Evolutionary conservation across 192 early-diverging fungal species (phyloP).

Genomic region (Umbelopsis vinacea): DNA sequence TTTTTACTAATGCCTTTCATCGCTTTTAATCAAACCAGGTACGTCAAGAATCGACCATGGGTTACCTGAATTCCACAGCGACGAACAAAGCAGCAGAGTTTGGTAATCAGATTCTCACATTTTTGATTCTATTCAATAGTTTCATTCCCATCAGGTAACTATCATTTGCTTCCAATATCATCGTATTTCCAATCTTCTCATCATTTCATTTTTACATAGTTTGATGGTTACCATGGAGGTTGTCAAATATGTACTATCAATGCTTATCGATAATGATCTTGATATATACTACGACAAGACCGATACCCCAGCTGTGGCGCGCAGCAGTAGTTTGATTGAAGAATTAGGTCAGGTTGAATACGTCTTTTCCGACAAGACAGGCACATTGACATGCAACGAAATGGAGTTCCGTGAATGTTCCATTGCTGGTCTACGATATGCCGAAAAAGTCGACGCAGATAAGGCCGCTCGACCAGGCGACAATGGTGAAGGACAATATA

Average conservation of each 20-base stretch:
- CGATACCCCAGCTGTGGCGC: slow-evolving; percentile 90
- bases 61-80: slow-evolving; percentile 47
- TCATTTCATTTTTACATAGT: slow-evolving; percentile 53
- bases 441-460: slow-evolving; percentile 88
- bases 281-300: slow-evolving; percentile 96
- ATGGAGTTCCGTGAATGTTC: slow-evolving; percentile 91
- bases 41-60: slow-evolving; percentile 4
- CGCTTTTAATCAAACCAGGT: background rate
- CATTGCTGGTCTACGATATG: slow-evolving; percentile 91
- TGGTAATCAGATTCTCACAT: slow-evolving; percentile 92
- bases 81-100: slow-evolving; percentile 54
- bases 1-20: background rate
- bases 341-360: slow-evolving; percentile 97
- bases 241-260: slow-evolving; percentile 90
- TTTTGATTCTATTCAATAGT: slow-evolving; percentile 98
- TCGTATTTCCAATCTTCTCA: slow-evolving; percentile 24
- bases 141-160: slow-evolving; percentile 91
- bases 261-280: slow-evolving; percentile 89
- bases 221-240: slow-evolving; percentile 99
- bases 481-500: slow-evolving; percentile 65
- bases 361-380: slow-evolving; percentile 97
- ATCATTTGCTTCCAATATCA: slow-evolving; percentile 7
- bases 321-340: slow-evolving; percentile 93
- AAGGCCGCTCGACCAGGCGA: slow-evolving; percentile 83
- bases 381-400: slow-evolving; percentile 86